Evolutionary conservation across 2,329 filamentous ascomycete species (phyloP).

Genomic region (Sporothrix pseudoabietina): DNA sequence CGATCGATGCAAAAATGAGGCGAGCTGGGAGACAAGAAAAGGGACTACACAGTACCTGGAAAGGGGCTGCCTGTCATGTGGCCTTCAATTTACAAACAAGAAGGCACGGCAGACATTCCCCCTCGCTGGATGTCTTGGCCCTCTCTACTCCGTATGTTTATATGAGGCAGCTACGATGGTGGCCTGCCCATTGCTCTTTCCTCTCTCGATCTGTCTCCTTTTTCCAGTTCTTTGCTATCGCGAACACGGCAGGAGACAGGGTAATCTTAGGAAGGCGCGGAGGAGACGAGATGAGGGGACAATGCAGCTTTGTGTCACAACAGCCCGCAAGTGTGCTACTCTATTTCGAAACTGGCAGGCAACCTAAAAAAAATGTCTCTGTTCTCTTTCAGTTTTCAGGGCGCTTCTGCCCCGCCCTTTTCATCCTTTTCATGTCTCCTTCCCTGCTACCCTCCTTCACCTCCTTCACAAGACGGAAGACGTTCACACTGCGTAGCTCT

Average conservation of each 20-base stretch:
- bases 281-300: background rate
- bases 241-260: background rate
- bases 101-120: background rate
- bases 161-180: background rate
- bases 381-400: background rate
- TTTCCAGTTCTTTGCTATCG: background rate
- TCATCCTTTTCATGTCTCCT: background rate
- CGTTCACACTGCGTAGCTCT: slow-evolving; percentile 3
- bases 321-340: background rate
- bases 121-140: background rate
- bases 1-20: slow-evolving; percentile 19
- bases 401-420: background rate
- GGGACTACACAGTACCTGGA: background rate
- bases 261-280: background rate
- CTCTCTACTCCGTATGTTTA: background rate
- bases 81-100: background rate
- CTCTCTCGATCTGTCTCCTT: background rate
- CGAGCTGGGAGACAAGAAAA: background rate
- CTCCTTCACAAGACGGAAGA: background rate
- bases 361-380: background rate
- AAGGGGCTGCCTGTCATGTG: background rate
- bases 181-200: background rate
- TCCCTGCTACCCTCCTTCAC: background rate
- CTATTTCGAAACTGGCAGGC: background rate
- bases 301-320: background rate